Percentiles rank a stretch among this genome's conserved stretches.
phyloP scores from a whole-genome alignment of 2,329 filamentous ascomycete species.

The Diaporthe sp. region DNA sequence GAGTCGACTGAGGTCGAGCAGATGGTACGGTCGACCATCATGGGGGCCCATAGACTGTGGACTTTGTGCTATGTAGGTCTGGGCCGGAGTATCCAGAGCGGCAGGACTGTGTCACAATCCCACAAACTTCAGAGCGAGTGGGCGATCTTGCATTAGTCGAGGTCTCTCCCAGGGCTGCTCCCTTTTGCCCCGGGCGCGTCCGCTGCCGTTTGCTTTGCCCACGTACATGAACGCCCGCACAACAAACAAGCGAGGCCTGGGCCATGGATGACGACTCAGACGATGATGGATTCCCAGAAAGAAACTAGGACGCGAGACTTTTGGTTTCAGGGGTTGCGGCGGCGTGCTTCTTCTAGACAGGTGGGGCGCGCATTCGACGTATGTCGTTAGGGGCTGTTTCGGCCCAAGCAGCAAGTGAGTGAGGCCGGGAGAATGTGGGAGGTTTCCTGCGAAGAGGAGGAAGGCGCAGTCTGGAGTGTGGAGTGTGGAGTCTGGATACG shows the following conservation, averaged over 20 bases:
- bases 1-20: not conserved
- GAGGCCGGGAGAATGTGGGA: not conserved
- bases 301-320: constrained; percentile 23
- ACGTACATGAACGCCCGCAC: not conserved
- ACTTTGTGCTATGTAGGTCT: not conserved
- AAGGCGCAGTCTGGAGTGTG: not conserved
- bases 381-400: constrained; percentile 29
- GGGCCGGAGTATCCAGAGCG: constrained; percentile 4
- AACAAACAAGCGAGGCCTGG: not conserved
- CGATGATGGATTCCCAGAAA: constrained; percentile 14
- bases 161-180: constrained; percentile 22
- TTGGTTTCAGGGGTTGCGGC: constrained; percentile 11
- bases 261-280: not conserved
- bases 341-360: constrained; percentile 26
- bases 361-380: constrained; percentile 24
- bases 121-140: constrained; percentile 25
- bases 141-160: constrained; percentile 29
- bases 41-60: not conserved
- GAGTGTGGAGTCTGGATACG: too few species aligned
- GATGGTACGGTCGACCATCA: not conserved
- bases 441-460: not conserved
- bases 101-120: constrained; percentile 13
- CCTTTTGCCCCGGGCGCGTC: not conserved
- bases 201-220: not conserved
- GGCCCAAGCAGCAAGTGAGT: not conserved